Base-by-base conservation (phyloP, 495 filamentous ascomycete genomes). In the Penicillium flavigenum region DNA sequence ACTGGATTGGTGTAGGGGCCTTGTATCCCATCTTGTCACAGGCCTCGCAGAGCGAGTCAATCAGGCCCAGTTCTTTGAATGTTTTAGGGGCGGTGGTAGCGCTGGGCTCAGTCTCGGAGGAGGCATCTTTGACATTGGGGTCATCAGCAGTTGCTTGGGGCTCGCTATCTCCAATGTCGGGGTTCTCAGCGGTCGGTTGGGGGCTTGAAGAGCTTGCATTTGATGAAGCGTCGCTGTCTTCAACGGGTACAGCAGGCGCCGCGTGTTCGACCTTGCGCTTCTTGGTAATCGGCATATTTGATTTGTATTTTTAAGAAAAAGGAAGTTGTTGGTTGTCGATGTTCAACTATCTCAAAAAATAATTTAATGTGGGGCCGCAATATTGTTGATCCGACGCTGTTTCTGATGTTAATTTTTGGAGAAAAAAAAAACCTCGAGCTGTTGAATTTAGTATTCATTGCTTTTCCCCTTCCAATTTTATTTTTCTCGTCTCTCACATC, bases 31-130 rank as follows among this genome's bases (percentile, higher is more conserved):
- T 78, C 2, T 80, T 78, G 10, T 76, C 77, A 66, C 94, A 98
- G 4, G 93, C 91, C 56, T 97, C 91, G 65, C 89, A 92, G 59
- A 98, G 80, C 8, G 86, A 81, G 41, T 92, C 89, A 63, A 95
- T 92, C 44, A 98, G 80, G 17, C 94, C 93, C 36, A 98, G 71
- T 36, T 96, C 91, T 61, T 84, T 82, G 71, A 98, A 98, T 0
- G 86, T 83, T 71, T 90, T 88, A 9, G 74, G 67, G 3, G 57
- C 36, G 11, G 31, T 34, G 17, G 54, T 12, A 7, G 59, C 16
- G n/a, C 44, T 53, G 16, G 39, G 12, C 32, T 32, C 57, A 26
- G 48, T 46, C 11, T 59, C 54, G 41, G 45, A 39, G 54, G 27
- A 34, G 16, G 32, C 54, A 45, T 53, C 59, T 52, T 65, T 26